Percentiles rank a stretch among this genome's conserved stretches.
Conservation (phyloP, 495 filamentous ascomycete species). For the Lasiosphaeria ovina region DNA sequence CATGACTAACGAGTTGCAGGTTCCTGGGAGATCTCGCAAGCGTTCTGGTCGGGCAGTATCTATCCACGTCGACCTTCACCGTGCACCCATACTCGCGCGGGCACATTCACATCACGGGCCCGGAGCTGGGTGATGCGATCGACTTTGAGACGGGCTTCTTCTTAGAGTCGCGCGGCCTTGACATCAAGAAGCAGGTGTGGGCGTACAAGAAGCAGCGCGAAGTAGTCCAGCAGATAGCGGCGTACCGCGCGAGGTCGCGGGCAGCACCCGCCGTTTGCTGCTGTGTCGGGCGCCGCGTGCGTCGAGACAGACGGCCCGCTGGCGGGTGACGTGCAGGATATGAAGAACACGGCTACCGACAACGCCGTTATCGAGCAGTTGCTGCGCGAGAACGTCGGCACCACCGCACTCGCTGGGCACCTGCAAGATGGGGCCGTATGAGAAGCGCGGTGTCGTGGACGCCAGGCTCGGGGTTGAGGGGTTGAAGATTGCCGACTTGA, state of each 20-base stretch:
- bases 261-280: slow-evolving; percentile 52
- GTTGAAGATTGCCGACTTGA: slow-evolving; percentile 58
- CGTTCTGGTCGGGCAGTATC: no score
- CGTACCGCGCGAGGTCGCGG: slow-evolving; percentile 49
- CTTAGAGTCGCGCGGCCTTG: slow-evolving; percentile 31
- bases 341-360: slow-evolving; percentile 42
- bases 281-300: slow-evolving; percentile 41
- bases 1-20: no score
- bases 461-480: slow-evolving; percentile 45
- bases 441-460: slow-evolving; percentile 51
- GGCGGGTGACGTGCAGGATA: slow-evolving; percentile 18
- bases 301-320: slow-evolving; percentile 16
- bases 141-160: slow-evolving; percentile 47
- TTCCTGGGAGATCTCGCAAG: no score
- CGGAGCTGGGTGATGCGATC: slow-evolving; percentile 29
- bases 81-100: slow-evolving; percentile 55
- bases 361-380: slow-evolving; percentile 29
- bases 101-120: slow-evolving; percentile 51
- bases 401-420: slow-evolving; percentile 8
- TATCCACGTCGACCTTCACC: slow-evolving; percentile 40
- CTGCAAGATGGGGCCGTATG: slow-evolving; percentile 40
- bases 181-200: slow-evolving; percentile 47
- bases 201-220: slow-evolving; percentile 55
- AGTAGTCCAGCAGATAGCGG: slow-evolving; percentile 49
- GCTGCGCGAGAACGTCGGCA: slow-evolving; percentile 12